Base-by-base conservation (phyloP, 257 asterid genomes). In the Solanum infundibuliforme region DNA sequence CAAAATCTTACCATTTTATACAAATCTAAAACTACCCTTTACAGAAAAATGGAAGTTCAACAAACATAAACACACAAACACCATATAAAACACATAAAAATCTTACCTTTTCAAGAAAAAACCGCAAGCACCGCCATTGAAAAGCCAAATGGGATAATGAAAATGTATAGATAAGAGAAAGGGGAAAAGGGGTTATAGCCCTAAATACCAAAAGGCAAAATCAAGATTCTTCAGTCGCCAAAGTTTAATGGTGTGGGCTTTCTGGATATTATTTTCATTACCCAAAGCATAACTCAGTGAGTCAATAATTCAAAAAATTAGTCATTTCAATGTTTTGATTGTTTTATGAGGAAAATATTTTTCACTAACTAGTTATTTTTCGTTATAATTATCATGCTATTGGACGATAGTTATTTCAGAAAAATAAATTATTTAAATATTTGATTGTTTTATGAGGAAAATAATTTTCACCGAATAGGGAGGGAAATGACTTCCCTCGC, bases 101-200 rank as follows among this genome's bases (percentile, higher is more conserved):
- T 13, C 16, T 25, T 36, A 86, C 88, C 87, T 74, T 48, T 38
- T 38, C 27, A 81, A 18, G 34, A 21, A 35, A 66, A 73, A 10
- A 27, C 16, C 20, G 41, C 58, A 11, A 55, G 72, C 83, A 89
- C 82, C 89, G 91, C 84, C 89, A 83, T 74, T 83, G 88, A 82
- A 72, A 18, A 66, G 79, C 35, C 39, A 20, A 29, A 16, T 27
- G n/a, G 8, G n/a, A 29, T n/a, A 20, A 14, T 25, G 86, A 69
- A 9, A 23, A 76, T 62, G 66, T n/a, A 21, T 16, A 73, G 46
- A 41, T 39, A 74, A 60, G 55, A 34, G 85, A 66, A 31, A 43
- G 5, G 66, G 60, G 29, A 20, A 65, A 46, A 58, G 25, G 58
- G 86, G 55, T 73, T 29, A 81, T 69, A 86, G 88, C 90, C 88